Base-by-base conservation (phyloP, 129 eudicot genomes). In the Rutidosis leptorrhynchoides region DNA sequence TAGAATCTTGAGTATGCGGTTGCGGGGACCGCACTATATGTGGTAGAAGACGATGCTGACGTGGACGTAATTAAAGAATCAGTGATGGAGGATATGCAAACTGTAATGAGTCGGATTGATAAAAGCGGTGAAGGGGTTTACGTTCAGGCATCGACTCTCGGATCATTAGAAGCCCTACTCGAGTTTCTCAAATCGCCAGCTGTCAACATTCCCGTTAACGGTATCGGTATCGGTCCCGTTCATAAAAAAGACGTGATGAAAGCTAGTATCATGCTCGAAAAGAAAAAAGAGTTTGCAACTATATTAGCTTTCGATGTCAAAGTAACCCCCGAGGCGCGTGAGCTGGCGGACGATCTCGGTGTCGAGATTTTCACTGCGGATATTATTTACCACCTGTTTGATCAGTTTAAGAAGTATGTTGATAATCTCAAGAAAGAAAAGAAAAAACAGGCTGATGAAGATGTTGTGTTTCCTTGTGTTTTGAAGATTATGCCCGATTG, bases 81-180 rank as follows among this genome's bases (percentile, higher is more conserved):
- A 37, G 86, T 91, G 20, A 88, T 81, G 95, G 96, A 87, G 63
- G 98, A 91, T 67, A 88, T 87, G 96, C 67, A 72, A 64, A 85
- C 87, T 20, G 98, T 88, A 19, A 84, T 88, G 98, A 92, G 70
- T 76, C 73, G 95, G 73, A 92, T 92, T 43, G 98, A 92, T 71
- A 92, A 81, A 80, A 85, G 87, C 42, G 97, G 94, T 1, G 97
- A 87, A 67, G 97, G 97, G 28, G 97, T 92, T 61, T 88, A 79
- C 72, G 98, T 92, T 58, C 98, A 92, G 75, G 96, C 98, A 11
- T 92, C 98, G 51, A 92, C 98, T 14, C 98, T 87, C 49, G 97
- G 97, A 30, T 91, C 97, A 17, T 67, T 92, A 67, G 98, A 92
- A 70, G 98, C 96, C 29, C 74, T 87, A 43, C 77, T 90, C n/a